phyloP scores from a whole-genome alignment of 192 early-diverging fungal species.

The Coemansia aciculifera region DNA sequence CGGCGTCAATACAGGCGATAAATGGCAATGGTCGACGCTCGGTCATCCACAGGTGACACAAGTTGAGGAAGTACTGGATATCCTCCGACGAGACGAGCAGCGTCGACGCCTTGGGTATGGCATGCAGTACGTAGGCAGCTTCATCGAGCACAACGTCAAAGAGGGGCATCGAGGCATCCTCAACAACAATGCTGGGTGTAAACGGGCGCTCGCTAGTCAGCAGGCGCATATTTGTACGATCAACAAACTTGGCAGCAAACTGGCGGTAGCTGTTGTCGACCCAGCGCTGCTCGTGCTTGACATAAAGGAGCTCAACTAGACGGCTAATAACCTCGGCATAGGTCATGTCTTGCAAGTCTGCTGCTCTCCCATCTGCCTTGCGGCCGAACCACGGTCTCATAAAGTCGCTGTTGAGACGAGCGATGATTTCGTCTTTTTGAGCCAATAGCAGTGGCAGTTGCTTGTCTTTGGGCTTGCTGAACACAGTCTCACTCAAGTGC shows the following conservation, averaged over 20 bases:
- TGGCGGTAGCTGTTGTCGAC: constrained; percentile 75
- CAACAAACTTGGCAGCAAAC: constrained; percentile 72
- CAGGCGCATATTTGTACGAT: constrained; percentile 71
- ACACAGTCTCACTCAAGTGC: constrained; percentile 84
- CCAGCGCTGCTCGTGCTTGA: constrained; percentile 74
- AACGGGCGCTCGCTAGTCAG: constrained; percentile 68
- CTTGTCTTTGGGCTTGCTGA: constrained; percentile 82
- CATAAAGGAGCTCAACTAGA: constrained; percentile 76
- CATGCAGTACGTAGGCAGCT: constrained; percentile 70
- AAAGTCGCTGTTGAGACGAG: constrained; percentile 82
- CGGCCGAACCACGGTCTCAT: constrained; percentile 95
- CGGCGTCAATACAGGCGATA: constrained; percentile 84
- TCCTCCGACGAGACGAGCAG: constrained; percentile 37
- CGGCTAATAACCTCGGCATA: constrained; percentile 83
- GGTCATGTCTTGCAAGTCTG: constrained; percentile 89
- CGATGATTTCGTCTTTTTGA: constrained; percentile 84
- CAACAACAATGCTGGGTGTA: neutral
- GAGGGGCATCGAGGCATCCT: neutral
- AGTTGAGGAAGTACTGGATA: constrained; percentile 23
- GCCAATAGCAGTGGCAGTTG: constrained; percentile 66
- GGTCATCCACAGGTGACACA: constrained; percentile 23
- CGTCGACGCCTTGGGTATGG: constrained; percentile 27
- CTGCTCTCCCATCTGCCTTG: constrained; percentile 65
- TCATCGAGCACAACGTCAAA: constrained; percentile 57
- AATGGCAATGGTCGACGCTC: constrained; percentile 75